These are phyloP conservation scores for Physaria fendleri DNA, from an alignment of 345 rosid genomes.

Conservation along the genomic window DNA sequence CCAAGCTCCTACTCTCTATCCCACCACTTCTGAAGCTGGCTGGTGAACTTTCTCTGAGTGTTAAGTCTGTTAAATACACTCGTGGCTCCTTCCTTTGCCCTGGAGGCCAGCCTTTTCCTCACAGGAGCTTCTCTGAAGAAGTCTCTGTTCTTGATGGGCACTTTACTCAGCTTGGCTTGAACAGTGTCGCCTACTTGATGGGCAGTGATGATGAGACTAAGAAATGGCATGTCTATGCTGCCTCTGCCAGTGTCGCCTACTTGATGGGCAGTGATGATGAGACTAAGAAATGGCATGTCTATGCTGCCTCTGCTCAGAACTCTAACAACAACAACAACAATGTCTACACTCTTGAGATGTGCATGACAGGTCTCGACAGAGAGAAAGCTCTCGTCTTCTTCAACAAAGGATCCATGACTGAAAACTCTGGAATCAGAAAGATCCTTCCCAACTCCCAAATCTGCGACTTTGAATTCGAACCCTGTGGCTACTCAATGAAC, in stretches of 20 bases:
- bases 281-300: slow-evolving; percentile 84
- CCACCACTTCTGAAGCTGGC: slow-evolving; percentile 88
- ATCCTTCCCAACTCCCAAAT: slow-evolving; percentile 79
- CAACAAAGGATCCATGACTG: slow-evolving; percentile 57
- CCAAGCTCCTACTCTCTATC: slow-evolving; percentile 78
- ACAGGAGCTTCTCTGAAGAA: slow-evolving; percentile 82
- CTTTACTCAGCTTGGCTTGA: slow-evolving; percentile 50
- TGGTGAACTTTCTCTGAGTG: slow-evolving; percentile 49
- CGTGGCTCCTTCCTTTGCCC: slow-evolving; percentile 94
- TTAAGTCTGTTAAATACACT: slow-evolving; percentile 65
- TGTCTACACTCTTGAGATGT: slow-evolving; percentile 78
- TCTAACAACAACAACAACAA: slow-evolving; percentile 9
- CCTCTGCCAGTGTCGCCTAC: slow-evolving; percentile 60
- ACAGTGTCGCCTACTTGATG: slow-evolving; percentile 67
- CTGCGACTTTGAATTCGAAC: slow-evolving; percentile 91
- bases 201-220: slow-evolving; percentile 49
- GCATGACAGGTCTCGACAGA: slow-evolving; percentile 87
- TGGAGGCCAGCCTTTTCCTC: slow-evolving; percentile 75
- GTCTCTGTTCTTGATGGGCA: slow-evolving; percentile 66
- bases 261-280: slow-evolving; percentile 59
- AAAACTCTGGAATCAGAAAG: slow-evolving; percentile 74
- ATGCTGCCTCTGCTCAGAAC: slow-evolving; percentile 60
- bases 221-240: slow-evolving; percentile 94
- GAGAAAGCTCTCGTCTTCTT: slow-evolving; percentile 66
- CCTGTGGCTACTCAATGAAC: slow-evolving; percentile 99